Evolutionary conservation across 257 asterid genomes (phyloP), one percentile per base, ranked within the genome.

Genomic region (Mitragyna speciosa): DNA sequence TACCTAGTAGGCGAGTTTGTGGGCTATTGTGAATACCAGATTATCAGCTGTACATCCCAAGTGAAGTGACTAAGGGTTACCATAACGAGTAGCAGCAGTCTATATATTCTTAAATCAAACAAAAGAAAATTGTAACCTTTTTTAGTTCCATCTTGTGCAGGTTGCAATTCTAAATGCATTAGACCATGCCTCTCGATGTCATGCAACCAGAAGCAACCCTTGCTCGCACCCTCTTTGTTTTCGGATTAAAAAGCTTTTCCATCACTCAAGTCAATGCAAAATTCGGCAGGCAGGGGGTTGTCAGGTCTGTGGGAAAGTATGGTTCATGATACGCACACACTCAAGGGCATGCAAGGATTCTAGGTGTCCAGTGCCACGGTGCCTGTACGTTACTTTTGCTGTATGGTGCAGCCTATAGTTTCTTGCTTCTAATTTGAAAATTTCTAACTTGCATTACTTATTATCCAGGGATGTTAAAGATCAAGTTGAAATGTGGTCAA

Each of bases 281-380:
- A 17, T 47, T 65, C 83, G 82, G 12, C 41, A n/a, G 24, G 26
- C 69, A 16, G 87, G 91, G 54, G 87, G 89, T 54, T 91, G 96
- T 83, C 3, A 7, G n/a, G 0, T 0, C 47, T 90, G 96, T 56
- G 73, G 59, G 76, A 87, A 58, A 61, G 79, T 76, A 54, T 88
- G 96, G 96, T 31, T 5, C 45, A n/a, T 86, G 68, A 76, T 90
- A 72, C 72, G 12, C 39, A 20, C 72, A 70, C 96, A 91, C 84
- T 63, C 92, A 10, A 49, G 75, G 28, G 63, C 22, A 15, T 91
- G 96, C 82, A 68, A 48, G 51, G 85, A 84, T 77, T 51, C 80
- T 26, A 70, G 73, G 61, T 91, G 96, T 83, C 45, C 6, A 22
- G 78, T 91, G 45, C 94, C 96, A 19, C 89, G 89, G 10, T 91